A percentile compares a stretch with the other conserved stretches of the same genome.
Conservation (phyloP, 2,329 filamentous ascomycete genomes). For the Botrytis galanthina region DNA sequence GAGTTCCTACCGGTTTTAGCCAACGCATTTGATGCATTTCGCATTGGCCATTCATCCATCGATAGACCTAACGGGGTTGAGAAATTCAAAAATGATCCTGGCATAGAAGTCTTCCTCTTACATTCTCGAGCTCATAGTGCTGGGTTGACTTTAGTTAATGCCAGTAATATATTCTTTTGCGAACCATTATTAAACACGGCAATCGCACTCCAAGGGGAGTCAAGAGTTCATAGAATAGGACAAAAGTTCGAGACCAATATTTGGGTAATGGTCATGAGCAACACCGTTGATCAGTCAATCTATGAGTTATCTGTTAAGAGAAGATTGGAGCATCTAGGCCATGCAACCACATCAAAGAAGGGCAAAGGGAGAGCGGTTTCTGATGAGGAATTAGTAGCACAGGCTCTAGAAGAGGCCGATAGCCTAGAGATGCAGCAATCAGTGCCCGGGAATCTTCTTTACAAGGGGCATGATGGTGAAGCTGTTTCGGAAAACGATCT, state of each 20-base stretch:
- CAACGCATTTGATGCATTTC: slow-evolving; percentile 66
- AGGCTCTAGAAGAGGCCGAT: slow-evolving; percentile 76
- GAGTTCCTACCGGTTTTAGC: slow-evolving; percentile 75
- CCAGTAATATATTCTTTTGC: slow-evolving; percentile 90
- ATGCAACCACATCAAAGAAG: slow-evolving; percentile 40
- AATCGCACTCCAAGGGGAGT: slow-evolving; percentile 91
- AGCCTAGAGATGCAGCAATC: slow-evolving; percentile 78
- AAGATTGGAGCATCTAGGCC: slow-evolving; percentile 73
- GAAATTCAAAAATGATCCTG: slow-evolving; percentile 72
- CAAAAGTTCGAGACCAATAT: slow-evolving; percentile 86
- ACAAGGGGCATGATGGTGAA: slow-evolving; percentile 72
- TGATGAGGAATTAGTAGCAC: slow-evolving; percentile 52
- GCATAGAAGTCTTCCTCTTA: slow-evolving; percentile 78
- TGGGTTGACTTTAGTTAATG: slow-evolving; percentile 87
- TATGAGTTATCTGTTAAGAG: slow-evolving; percentile 81
- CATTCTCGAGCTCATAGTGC: slow-evolving; percentile 87
- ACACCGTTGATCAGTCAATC: slow-evolving; percentile 88
- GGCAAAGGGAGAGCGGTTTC: slow-evolving; percentile 44
- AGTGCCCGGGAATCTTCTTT: slow-evolving; percentile 67
- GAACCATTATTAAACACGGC: slow-evolving; percentile 93
- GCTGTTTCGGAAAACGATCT: slow-evolving; percentile 74
- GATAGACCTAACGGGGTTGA: slow-evolving; percentile 66
- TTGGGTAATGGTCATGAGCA: slow-evolving; percentile 90
- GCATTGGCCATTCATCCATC: slow-evolving; percentile 72
- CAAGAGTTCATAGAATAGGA: slow-evolving; percentile 90